Evolutionary conservation across 2,329 filamentous ascomycete species (phyloP), one percentile per base, ranked within the genome.

Genomic region (Ceratocystis destructans): DNA sequence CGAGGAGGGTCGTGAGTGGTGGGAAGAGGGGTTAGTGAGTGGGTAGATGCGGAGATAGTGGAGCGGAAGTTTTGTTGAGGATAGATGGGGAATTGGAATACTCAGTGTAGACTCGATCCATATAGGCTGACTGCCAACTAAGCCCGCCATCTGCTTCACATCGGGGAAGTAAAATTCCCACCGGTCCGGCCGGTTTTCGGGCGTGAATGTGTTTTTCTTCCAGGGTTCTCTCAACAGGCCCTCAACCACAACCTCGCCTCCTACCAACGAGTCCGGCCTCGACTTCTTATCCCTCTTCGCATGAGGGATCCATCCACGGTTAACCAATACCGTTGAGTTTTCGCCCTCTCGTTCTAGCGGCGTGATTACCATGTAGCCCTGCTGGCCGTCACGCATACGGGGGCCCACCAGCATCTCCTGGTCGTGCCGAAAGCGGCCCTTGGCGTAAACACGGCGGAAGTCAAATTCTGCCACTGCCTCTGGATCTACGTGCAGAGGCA

Each of bases 181-280:
- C 73, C 86, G 85, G 71, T 92, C 87, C 0, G 93, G 93, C 71
- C 84, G 80, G 72, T 99, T 99, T 0, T 88, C 86, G 0, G 94
- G 94, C 66, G 94, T 99, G 75, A 99, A 99, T 83, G 92, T 88
- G 75, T 99, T 99, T 81, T 93, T 96, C 82, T 96, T 94, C 84
- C 90, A 96, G 7, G 93, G 93, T 77, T 94, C 85, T 68, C 94
- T 78, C 74, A 99, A 74, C 74, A 99, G 72, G 0, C 94, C 94
- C 76, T 96, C 86, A 1, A 99, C 85, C 0, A 82, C 83, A 8
- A 97, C 86, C 72, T 88, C 84, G 0, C 85, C 90, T 62, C 73
- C 74, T 0, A 88, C 87, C 70, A 97, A 71, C 0, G 85, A 85
- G 28, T 85, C 82, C 0, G 81, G 78, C 28, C 90, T 77, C 61